A percentile compares a stretch with the other conserved stretches of the same genome.
Conservation (phyloP, 1,284 basidiomycete species). For the Taiwanofungus camphoratus region DNA sequence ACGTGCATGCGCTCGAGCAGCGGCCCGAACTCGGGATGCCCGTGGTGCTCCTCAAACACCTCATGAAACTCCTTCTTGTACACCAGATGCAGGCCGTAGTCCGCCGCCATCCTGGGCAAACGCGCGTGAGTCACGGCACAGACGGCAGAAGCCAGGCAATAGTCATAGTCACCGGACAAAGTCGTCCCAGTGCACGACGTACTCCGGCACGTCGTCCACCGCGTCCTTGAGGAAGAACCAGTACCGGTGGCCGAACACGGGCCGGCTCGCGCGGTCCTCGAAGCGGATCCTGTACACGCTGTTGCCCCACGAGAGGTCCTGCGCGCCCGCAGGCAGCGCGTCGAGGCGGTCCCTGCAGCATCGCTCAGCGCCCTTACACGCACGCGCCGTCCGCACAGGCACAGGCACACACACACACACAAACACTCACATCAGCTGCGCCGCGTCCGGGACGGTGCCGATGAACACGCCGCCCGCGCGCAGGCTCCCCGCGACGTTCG, state of each 20-base stretch:
- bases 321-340: constrained; percentile 51
- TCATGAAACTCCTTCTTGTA: constrained; percentile 91
- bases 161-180: constrained; percentile 69
- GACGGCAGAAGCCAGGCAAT: not conserved
- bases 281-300: constrained; percentile 87
- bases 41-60: constrained; percentile 74
- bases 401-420: not conserved
- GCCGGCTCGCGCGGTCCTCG: constrained; percentile 56
- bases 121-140: not conserved
- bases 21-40: constrained; percentile 70
- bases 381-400: too few species aligned
- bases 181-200: constrained; percentile 90
- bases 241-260: constrained; percentile 87
- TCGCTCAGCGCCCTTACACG: constrained; percentile 14
- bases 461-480: constrained; percentile 84
- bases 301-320: constrained; percentile 84
- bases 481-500: constrained; percentile 83
- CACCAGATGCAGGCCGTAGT: constrained; percentile 71
- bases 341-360: constrained; percentile 58
- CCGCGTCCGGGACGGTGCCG: constrained; percentile 90
- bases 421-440: constrained; percentile 65
- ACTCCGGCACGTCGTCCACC: constrained; percentile 96
- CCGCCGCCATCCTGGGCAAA: constrained; percentile 65
- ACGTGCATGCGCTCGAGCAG: constrained; percentile 87
- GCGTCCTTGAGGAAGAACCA: constrained; percentile 93